Evolutionary conservation across 192 early-diverging fungal species (phyloP), one percentile per base, ranked within the genome.

Genomic region (Backusella luteola): DNA sequence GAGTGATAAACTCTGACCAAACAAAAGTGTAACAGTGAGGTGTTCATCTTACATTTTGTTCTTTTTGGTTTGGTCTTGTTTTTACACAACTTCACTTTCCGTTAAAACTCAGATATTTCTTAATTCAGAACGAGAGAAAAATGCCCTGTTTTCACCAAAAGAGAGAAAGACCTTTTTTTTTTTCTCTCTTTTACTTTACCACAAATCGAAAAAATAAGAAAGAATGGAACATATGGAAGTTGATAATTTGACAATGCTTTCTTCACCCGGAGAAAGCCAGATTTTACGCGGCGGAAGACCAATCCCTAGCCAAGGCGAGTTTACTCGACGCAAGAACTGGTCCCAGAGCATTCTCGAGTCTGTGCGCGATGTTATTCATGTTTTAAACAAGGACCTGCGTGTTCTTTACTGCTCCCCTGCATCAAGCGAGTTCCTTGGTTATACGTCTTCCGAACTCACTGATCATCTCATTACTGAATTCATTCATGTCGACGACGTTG

Each of bases 241-340:
- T 29, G 23, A 63, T 4, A 26, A 29, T 63, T 63, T 63, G n/a
- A 29, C 56, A 29, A 63, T 63, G 11, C 56, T 63, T 29, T 63
- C 56, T 4, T 29, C 56, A 11, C 21, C 21, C 0, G 26, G 23
- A 1, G 56, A 63, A 63, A 29, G 26, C 56, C 56, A 63, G 11
- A 63, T 29, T 63, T 23, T 29, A 63, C 56, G 56, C 12, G 56
- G 56, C 3, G 23, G 23, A 23, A 26, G 26, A 63, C 23, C 21
- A 14, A 26, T 63, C 26, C 56, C 56, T 4, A 29, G 8, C 11
- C 56, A 63, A 34, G 74, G 36, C 15, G 81, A 82, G 26, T 82
- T 82, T 56, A 82, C 81, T 70, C 69, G 76, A 29, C 78, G 81
- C 17, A 79, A 82, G 74, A 82, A 82, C 44, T 82, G 81, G 81